These are phyloP conservation scores for Xylaria sp. DNA, from an alignment of 495 filamentous ascomycete genomes.

Conservation along the genomic window DNA sequence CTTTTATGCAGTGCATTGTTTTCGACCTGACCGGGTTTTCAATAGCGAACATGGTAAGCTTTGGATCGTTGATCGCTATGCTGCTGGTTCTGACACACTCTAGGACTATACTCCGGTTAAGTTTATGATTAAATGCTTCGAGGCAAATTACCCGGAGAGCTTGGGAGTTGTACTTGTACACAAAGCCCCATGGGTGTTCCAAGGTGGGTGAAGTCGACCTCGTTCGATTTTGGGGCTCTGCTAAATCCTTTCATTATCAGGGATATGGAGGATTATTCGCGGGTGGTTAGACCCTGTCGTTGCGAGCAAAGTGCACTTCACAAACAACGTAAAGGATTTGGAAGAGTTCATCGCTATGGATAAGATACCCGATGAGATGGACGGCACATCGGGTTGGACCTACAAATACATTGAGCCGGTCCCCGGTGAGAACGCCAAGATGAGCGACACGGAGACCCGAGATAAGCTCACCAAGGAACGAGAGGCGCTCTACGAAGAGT, in stretches of 20 bases:
- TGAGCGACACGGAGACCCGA: slow-evolving; percentile 71
- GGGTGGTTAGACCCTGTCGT: slow-evolving; percentile 98
- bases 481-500: slow-evolving; percentile 67
- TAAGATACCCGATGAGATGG: slow-evolving; percentile 80
- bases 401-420: slow-evolving; percentile 82
- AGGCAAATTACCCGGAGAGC: slow-evolving; percentile 96
- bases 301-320: slow-evolving; percentile 93
- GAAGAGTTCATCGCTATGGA: slow-evolving; percentile 73
- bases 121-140: slow-evolving; percentile 99
- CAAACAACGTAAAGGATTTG: slow-evolving; percentile 80
- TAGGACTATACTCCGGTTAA: slow-evolving; percentile 95
- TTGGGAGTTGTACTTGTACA: slow-evolving; percentile 94
- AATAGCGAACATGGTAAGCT: slow-evolving; percentile 90
- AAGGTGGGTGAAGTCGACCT: slow-evolving; percentile 60
- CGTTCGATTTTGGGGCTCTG: slow-evolving; percentile 2
- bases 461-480: slow-evolving; percentile 66
- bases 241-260: slow-evolving; percentile 44
- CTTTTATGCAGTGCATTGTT: slow-evolving; percentile 55
- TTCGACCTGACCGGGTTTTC: slow-evolving; percentile 97
- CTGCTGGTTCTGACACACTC: slow-evolving; percentile 21
- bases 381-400: slow-evolving; percentile 80
- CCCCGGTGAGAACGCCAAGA: slow-evolving; percentile 70
- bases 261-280: slow-evolving; percentile 87
- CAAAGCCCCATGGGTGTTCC: slow-evolving; percentile 96
- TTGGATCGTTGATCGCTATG: background rate